Base-by-base conservation (phyloP, 2,329 filamentous ascomycete genomes). In the Stagonosporopsis chrysanthemi region DNA sequence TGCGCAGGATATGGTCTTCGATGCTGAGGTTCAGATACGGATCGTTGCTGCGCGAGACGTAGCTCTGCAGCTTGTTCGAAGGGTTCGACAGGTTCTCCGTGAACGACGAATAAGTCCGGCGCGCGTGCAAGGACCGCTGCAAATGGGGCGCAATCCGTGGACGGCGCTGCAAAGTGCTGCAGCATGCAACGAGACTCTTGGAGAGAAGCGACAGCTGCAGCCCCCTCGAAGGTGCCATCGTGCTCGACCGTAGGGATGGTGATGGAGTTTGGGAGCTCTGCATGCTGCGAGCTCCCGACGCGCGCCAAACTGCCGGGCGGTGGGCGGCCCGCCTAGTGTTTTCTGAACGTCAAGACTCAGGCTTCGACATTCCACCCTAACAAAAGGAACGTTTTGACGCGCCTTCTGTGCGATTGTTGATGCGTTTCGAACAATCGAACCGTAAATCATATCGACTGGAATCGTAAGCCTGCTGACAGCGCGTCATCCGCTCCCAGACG, bases 11-110 rank as follows among this genome's bases (percentile, higher is more conserved):
- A 75, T 91, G 89, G 75, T 98, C 92, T 80, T 99, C 95, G 68
- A 97, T 89, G 29, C 93, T 92, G 56, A 99, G 90, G 77, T 99
- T 99, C 67, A 96, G 80, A 75, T 90, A 94, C 4, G 95, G 92
- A 71, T 96, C 86, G 47, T 78, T 80, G 52, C 86, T 90, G 53
- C 67, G 71, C 11, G 80, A 82, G 33, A 81, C 63, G 68, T 82
- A 82, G 62, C 76, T 78, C 65, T 82, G 79, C 33, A 81, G 69
- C 56, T 63, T 70, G 58, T 72, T 69, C n/a, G 64, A 55, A 6
- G 71, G 71, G 58, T 74, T 58, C 14, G 67, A 56, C 22, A 76
- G 68, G 33, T 51, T 68, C 26, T 74, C 65, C 3, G 72, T 63
- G 33, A 75, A 75, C 2, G 72, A 67, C 6, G 65, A 31, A 23